phyloP scores from a whole-genome alignment of 495 filamentous ascomycete species.

The Oidiodendron maius region DNA sequence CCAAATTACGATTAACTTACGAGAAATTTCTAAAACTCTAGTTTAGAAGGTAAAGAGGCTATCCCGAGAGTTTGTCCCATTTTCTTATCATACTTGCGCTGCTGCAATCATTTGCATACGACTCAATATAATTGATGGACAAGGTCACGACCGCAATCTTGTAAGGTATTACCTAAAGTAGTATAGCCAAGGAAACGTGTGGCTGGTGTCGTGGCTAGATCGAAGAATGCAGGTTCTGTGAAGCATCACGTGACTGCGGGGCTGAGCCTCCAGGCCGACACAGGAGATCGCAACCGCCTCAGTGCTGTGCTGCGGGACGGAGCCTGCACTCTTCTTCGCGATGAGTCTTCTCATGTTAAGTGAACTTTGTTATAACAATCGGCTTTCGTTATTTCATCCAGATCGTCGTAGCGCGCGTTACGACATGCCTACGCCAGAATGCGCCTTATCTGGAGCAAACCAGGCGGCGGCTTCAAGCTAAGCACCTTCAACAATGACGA shows the following conservation, averaged over 20 bases:
- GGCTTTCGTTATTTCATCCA: slow-evolving; percentile 3
- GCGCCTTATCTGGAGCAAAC: not conserved
- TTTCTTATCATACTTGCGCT: not conserved
- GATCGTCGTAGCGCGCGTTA: slow-evolving; percentile 1
- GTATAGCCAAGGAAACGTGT: not conserved
- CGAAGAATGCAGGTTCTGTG: not conserved
- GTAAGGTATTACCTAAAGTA: not conserved
- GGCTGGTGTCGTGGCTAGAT: not conserved
- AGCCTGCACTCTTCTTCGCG: not conserved
- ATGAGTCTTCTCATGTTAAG: not conserved
- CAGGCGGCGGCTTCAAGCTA: slow-evolving; percentile 3
- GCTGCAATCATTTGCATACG: not conserved
- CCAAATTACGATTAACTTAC: not conserved
- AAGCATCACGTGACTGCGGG: not conserved
- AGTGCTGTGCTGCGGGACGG: not conserved
- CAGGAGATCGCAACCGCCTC: not conserved
- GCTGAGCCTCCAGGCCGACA: not conserved
- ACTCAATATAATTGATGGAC: not conserved
- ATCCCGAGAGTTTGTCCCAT: not conserved
- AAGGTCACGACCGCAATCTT: not conserved
- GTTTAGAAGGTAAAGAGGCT: not conserved
- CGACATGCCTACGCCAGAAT: not conserved
- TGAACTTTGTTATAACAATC: not conserved
- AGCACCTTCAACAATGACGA: slow-evolving; percentile 5
- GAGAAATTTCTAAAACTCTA: not conserved